A percentile compares a stretch with the other conserved stretches of the same genome.
phyloP scores from a whole-genome alignment of 2,329 filamentous ascomycete species.

The Calonectria pseudoturangicola region DNA sequence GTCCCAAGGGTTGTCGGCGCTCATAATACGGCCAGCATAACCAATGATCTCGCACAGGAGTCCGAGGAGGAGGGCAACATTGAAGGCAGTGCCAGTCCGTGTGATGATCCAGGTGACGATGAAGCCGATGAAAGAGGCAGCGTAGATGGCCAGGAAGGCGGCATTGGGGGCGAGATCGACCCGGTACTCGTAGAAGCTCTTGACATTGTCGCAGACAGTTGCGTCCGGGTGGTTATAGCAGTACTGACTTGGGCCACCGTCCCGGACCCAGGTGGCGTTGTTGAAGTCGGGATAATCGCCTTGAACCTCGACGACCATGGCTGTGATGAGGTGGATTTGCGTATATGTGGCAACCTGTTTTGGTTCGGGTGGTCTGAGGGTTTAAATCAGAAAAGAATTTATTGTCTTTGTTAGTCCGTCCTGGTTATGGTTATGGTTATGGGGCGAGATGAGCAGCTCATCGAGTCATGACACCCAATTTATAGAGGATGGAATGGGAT shows the following conservation, averaged over 20 bases:
- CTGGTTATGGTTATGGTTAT: background rate
- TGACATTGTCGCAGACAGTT: slow-evolving; percentile 57
- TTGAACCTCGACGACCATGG: slow-evolving; percentile 31
- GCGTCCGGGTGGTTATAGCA: slow-evolving; percentile 56
- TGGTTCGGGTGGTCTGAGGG: background rate
- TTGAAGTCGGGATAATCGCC: slow-evolving; percentile 43
- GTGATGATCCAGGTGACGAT: slow-evolving; percentile 64
- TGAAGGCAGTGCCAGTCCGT: slow-evolving; percentile 70
- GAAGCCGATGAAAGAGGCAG: slow-evolving; percentile 64
- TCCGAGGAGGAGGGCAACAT: slow-evolving; percentile 72
- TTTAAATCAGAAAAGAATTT: background rate
- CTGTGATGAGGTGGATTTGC: background rate
- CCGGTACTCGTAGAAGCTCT: slow-evolving; percentile 69
- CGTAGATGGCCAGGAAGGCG: slow-evolving; percentile 70
- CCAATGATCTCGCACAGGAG: slow-evolving; percentile 74
- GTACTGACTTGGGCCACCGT: slow-evolving; percentile 45
- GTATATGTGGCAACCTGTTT: background rate
- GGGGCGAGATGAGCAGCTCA: background rate
- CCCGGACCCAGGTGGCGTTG: slow-evolving; percentile 48
- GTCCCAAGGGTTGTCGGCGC: slow-evolving; percentile 72
- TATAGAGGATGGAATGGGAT: slow-evolving; percentile 13
- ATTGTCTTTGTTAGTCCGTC: background rate
- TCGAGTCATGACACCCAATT: slow-evolving; percentile 3
- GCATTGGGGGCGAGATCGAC: slow-evolving; percentile 71
- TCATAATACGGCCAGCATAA: slow-evolving; percentile 74